phyloP scores from a whole-genome alignment of 228 moss, liverwort and hornwort genomes.

The Sphagnum magellanicum region DNA sequence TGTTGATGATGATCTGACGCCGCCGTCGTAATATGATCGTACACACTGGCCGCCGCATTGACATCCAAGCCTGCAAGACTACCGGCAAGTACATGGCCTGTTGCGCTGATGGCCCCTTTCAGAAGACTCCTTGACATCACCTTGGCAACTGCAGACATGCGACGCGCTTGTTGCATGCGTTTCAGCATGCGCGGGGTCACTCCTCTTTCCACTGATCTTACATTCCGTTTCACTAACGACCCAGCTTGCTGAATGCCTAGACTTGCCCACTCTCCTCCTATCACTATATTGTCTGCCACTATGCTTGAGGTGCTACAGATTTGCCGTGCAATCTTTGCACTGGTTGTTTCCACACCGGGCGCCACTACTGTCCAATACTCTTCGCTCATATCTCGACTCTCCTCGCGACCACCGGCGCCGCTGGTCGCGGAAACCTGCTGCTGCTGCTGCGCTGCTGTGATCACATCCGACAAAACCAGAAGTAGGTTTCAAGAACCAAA shows the following conservation, averaged over 20 bases:
- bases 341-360: slow-evolving; percentile 44
- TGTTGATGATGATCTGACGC: no score
- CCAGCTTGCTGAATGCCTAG: slow-evolving; percentile 20
- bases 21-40: no score
- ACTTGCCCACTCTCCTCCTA: slow-evolving; percentile 43
- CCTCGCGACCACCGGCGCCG: no score
- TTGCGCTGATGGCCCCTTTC: slow-evolving; percentile 63
- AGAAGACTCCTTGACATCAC: slow-evolving; percentile 56
- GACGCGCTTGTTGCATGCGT: slow-evolving; percentile 76
- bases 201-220: slow-evolving; percentile 6
- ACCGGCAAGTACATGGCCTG: slow-evolving; percentile 43
- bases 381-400: no score
- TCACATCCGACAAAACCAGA: no score
- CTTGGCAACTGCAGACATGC: slow-evolving; percentile 88
- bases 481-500: no score
- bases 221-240: background rate
- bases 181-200: slow-evolving; percentile 67
- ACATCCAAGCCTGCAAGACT: slow-evolving; percentile 36
- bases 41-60: slow-evolving; percentile 6
- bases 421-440: no score
- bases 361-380: slow-evolving; percentile 64
- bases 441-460: no score
- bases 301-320: slow-evolving; percentile 44
- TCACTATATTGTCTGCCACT: slow-evolving; percentile 35
- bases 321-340: slow-evolving; percentile 32